Conservation (phyloP, 23 red algal genomes). For the Gracilaria domingensis region DNA sequence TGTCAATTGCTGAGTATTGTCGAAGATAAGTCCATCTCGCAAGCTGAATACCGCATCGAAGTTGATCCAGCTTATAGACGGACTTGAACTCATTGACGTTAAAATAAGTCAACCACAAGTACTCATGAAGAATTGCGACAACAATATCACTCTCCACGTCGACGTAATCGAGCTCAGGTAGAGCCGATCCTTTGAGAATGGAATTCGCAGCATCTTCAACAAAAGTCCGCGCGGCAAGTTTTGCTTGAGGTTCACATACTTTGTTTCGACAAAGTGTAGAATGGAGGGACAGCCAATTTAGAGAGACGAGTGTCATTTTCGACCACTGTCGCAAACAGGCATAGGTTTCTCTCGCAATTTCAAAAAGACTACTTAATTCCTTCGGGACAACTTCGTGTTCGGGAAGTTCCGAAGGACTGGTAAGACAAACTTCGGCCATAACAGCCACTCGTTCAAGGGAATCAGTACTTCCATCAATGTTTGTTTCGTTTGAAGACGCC, state of each 20-base stretch:
- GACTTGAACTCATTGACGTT: conserved; percentile 2
- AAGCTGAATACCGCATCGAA: conserved; percentile 5
- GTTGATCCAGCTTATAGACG: conserved; percentile 4
- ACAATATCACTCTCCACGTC: neutral
- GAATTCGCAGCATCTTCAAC: conserved; percentile 27
- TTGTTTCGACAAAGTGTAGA: neutral
- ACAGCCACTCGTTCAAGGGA: neutral
- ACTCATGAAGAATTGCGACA: conserved; percentile 1
- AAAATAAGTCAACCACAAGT: conserved; percentile 14
- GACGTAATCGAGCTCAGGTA: neutral
- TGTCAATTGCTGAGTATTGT: neutral
- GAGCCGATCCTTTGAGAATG: neutral
- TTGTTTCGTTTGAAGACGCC: neutral
- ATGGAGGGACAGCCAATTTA: conserved; percentile 14
- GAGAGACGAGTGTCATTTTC: conserved; percentile 1
- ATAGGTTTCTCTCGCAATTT: conserved; percentile 36
- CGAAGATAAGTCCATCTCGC: neutral
- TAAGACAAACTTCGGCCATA: neutral
- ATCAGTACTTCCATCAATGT: neutral
- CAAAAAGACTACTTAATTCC: conserved; percentile 23
- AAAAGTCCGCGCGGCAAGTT: neutral
- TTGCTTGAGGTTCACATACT: neutral
- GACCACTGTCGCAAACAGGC: conserved; percentile 36
- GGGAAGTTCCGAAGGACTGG: neutral
- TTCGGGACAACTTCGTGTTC: neutral